Base-by-base conservation (phyloP, 371 early-diverging fungal species). In the Mucor indicus region DNA sequence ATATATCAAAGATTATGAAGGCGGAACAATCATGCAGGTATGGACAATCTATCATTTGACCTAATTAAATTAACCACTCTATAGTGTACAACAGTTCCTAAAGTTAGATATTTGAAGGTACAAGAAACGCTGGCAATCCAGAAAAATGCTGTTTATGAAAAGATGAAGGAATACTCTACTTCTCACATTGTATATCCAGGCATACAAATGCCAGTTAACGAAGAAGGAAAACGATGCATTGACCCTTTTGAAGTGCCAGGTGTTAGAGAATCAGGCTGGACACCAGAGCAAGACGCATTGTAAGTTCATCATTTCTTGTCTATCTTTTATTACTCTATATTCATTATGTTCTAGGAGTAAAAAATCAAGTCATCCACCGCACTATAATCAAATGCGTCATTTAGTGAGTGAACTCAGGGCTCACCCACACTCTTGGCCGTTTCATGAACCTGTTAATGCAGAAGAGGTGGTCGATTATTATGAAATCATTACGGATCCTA, bases 1-100 rank as follows among this genome's bases (percentile, higher is more conserved):
- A 0, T 95, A 94, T 62, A 99, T 99, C 59, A 99, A 99, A 75
- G 99, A 99, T 76, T 99, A 99, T 64, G 99, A 99, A 56, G 99
- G 99, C 5, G 99, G 98, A 23, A 99, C 99, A 4, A 80, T 99
- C 9, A 98, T 99, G 98, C 95, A 96, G 83, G 90, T 85, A 75
- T 39, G 50, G 11, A 25, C 15, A 25, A 5, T 45, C 21, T 7
- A 37, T 47, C 15, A 35, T 48, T 53, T n/a, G 1, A 21, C 11
- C 22, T 5, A 17, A 9, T 3, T 6, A 16, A 5, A 3, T 17
- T 46, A 23, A 37, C 23, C 11, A 32, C 16, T 27, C 2, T 17
- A 19, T 2, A 73, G 73, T 83, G 83, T 53, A 75, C 81, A 11
- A 73, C 79, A 56, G 74, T 85, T 17, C 80, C 81, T 4, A 69